Percentiles rank a stretch among this genome's conserved stretches.
Evolutionary conservation across 2,329 filamentous ascomycete species (phyloP).

Genomic region (Pyricularia grisea): DNA sequence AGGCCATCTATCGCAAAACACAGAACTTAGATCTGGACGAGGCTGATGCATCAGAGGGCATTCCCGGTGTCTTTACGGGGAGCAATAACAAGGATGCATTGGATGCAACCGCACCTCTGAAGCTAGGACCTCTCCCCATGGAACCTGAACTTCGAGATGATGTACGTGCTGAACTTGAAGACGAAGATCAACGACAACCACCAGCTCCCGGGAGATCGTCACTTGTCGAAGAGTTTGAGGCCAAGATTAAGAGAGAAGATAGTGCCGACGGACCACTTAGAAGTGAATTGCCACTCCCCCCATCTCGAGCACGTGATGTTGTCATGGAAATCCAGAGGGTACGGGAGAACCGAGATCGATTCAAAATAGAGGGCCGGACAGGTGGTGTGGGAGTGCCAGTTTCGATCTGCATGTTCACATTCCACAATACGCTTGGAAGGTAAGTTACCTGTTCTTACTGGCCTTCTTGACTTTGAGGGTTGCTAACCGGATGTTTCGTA

Average conservation of each 20-base stretch:
- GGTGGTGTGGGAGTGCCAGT: constrained; percentile 75
- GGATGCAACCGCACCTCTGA: constrained; percentile 49
- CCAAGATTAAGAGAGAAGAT: constrained; percentile 81
- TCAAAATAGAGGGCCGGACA: constrained; percentile 75
- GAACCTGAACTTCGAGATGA: constrained; percentile 76
- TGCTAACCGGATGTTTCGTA: constrained; percentile 23
- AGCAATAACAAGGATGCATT: constrained; percentile 51
- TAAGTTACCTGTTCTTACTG: constrained; percentile 31
- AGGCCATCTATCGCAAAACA: constrained; percentile 46
- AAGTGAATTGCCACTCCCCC: constrained; percentile 74
- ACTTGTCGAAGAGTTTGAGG: constrained; percentile 80
- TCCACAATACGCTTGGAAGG: constrained; percentile 92
- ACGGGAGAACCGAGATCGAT: constrained; percentile 84
- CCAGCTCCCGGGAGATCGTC: constrained; percentile 61
- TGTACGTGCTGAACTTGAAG: constrained; percentile 75
- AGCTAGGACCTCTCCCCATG: constrained; percentile 74
- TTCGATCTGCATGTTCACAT: constrained; percentile 95
- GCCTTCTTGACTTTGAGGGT: constrained; percentile 3
- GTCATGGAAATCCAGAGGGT: constrained; percentile 91
- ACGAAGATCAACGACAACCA: constrained; percentile 72
- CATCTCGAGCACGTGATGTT: constrained; percentile 81
- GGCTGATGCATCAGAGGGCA: constrained; percentile 53
- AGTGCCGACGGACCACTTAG: constrained; percentile 73
- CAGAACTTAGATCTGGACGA: constrained; percentile 55
- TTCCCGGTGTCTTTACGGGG: constrained; percentile 53